phyloP scores from a whole-genome alignment of 345 rosid genomes.

The Eucalyptus marginata region DNA sequence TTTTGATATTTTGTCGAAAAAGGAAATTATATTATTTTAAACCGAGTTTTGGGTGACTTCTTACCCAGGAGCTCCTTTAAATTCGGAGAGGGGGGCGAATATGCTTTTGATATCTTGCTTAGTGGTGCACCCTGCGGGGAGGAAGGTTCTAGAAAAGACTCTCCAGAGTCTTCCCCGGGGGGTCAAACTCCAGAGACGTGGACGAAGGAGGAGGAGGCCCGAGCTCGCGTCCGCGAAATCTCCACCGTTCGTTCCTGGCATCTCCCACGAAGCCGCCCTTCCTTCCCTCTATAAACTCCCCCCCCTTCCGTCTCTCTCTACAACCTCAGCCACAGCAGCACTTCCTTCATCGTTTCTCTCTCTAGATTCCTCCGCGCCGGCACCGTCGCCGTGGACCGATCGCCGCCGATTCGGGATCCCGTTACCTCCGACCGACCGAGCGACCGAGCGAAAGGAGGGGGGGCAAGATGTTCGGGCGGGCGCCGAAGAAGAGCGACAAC shows the following conservation, averaged over 20 bases:
- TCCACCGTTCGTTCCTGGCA: neutral
- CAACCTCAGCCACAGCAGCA: neutral
- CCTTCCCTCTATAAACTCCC: neutral
- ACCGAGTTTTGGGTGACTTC: neutral
- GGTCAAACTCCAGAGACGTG: neutral
- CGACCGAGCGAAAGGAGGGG: neutral
- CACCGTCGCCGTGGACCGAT: neutral
- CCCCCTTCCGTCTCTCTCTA: neutral
- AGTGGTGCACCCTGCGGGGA: neutral
- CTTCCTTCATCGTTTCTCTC: neutral
- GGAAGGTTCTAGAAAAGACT: neutral
- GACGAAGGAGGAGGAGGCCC: neutral
- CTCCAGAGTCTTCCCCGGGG: neutral
- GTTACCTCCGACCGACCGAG: neutral
- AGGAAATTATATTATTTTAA: neutral
- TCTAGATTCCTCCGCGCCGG: neutral
- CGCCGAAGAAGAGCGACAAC: slow-evolving; percentile 71
- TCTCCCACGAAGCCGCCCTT: neutral
- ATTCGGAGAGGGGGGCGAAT: neutral
- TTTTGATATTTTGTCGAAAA: too few relatives aligned
- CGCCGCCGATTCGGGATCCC: neutral
- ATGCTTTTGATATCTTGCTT: neutral
- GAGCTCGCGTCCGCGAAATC: neutral
- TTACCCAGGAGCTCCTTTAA: neutral
- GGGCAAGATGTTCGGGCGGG: slow-evolving; percentile 61